Percentiles rank a stretch among this genome's conserved stretches.
phyloP scores from a whole-genome alignment of 2,329 filamentous ascomycete species.

The Drechslera avenae region DNA sequence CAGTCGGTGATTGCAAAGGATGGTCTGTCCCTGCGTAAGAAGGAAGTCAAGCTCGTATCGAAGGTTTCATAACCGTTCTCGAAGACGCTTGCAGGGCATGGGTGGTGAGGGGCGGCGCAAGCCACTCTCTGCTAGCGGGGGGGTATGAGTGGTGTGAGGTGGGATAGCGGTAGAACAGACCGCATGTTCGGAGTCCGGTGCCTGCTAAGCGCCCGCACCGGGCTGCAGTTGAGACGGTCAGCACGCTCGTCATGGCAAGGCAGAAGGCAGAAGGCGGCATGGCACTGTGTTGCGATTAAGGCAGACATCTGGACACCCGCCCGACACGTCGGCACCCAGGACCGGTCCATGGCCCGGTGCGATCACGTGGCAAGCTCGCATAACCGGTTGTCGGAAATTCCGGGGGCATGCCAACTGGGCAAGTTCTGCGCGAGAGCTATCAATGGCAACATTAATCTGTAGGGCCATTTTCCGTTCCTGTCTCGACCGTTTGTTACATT shows the following conservation, averaged over 20 bases:
- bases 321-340: neutral
- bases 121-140: slow-evolving; percentile 12
- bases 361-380: slow-evolving; percentile 1
- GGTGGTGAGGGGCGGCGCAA: slow-evolving; percentile 15
- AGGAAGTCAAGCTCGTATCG: slow-evolving; percentile 13
- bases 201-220: slow-evolving; percentile 28
- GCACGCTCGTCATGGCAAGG: slow-evolving; percentile 22
- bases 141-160: slow-evolving; percentile 13
- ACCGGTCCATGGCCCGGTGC: neutral
- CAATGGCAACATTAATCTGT: slow-evolving; percentile 4
- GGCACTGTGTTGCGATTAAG: neutral
- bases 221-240: slow-evolving; percentile 24
- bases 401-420: slow-evolving; percentile 8
- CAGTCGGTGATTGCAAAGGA: slow-evolving; percentile 1
- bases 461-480: slow-evolving; percentile 13
- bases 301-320: no score
- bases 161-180: slow-evolving; percentile 8
- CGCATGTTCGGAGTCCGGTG: slow-evolving; percentile 37
- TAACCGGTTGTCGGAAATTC: slow-evolving; percentile 19
- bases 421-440: neutral
- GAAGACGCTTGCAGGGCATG: slow-evolving; percentile 28
- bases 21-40: slow-evolving; percentile 4
- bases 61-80: slow-evolving; percentile 29
- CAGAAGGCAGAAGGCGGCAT: slow-evolving; percentile 6
- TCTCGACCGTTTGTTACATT: slow-evolving; percentile 21